These are phyloP conservation scores for Lentinus polychrous DNA, from an alignment of 1,284 basidiomycete genomes.

Conservation along the genomic window DNA sequence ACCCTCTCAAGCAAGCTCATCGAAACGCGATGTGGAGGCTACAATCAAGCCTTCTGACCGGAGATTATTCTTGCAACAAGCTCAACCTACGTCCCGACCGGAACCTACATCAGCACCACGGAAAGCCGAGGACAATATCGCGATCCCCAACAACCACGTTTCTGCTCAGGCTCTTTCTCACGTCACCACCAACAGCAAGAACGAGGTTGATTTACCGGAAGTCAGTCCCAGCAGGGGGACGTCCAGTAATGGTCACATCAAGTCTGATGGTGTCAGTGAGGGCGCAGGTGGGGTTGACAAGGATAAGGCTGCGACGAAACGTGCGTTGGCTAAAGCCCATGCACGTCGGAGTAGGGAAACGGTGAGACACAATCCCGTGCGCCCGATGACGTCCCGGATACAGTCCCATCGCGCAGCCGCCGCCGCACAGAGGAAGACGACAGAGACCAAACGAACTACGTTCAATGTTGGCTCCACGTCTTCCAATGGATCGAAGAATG, in stretches of 20 bases:
- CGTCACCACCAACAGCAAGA: slow-evolving; percentile 16
- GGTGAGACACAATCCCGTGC: slow-evolving; percentile 14
- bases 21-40: slow-evolving; percentile 19
- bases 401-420: slow-evolving; percentile 7
- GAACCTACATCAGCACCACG: slow-evolving; percentile 11
- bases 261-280: slow-evolving; percentile 16
- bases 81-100: slow-evolving; percentile 31
- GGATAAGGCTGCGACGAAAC: slow-evolving; percentile 7
- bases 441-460: slow-evolving; percentile 20
- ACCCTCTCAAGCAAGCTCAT: slow-evolving; percentile 1
- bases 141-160: slow-evolving; percentile 12
- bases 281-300: too few species aligned
- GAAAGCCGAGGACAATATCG: slow-evolving; percentile 13
- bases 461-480: slow-evolving; percentile 56
- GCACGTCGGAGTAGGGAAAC: slow-evolving; percentile 20
- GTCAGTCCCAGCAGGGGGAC: slow-evolving; percentile 28
- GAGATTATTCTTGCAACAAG: slow-evolving; percentile 37
- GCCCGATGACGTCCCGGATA: slow-evolving; percentile 12
- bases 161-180: slow-evolving; percentile 10
- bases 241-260: slow-evolving; percentile 29
- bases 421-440: slow-evolving; percentile 5
- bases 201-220: slow-evolving; percentile 24
- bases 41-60: slow-evolving; percentile 31
- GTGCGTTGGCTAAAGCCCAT: slow-evolving; percentile 7
- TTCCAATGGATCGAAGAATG: slow-evolving; percentile 35